phyloP scores from a whole-genome alignment of 495 filamentous ascomycete species.

The Evernia prunastri region DNA sequence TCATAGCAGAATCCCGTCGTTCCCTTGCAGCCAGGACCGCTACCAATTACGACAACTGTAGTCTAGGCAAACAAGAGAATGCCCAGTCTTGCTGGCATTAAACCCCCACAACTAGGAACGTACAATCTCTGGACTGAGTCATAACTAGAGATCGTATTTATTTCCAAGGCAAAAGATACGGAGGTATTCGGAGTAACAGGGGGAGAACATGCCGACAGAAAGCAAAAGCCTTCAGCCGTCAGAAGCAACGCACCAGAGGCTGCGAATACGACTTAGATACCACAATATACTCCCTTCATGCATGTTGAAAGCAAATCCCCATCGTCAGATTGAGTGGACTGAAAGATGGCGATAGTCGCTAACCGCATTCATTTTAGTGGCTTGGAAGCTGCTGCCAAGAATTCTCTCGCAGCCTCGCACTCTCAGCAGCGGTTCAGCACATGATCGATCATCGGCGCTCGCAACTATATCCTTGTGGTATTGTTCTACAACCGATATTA shows the following conservation, averaged over 20 bases:
- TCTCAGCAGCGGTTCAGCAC: neutral
- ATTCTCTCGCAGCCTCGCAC: conserved; percentile 1
- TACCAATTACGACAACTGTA: neutral
- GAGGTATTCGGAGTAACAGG: neutral
- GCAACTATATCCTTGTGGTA: neutral
- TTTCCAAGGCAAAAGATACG: neutral
- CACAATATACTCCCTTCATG: neutral
- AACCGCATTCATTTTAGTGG: neutral
- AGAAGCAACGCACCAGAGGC: neutral
- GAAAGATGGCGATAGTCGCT: neutral
- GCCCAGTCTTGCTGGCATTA: neutral
- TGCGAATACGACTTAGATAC: neutral
- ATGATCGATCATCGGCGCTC: neutral
- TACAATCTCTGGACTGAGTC: neutral
- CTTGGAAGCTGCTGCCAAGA: neutral
- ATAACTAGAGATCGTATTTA: neutral
- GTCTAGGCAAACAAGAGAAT: neutral
- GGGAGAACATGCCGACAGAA: neutral
- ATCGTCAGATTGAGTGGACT: neutral
- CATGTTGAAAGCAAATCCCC: neutral
- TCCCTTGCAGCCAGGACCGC: neutral
- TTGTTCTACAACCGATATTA: neutral
- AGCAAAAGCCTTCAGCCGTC: too few relatives aligned
- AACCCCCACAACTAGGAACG: neutral
- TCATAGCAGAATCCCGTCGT: neutral